Evolutionary conservation across 768 basidiomycete species (phyloP).

Genomic region (Amanita exitialis): DNA sequence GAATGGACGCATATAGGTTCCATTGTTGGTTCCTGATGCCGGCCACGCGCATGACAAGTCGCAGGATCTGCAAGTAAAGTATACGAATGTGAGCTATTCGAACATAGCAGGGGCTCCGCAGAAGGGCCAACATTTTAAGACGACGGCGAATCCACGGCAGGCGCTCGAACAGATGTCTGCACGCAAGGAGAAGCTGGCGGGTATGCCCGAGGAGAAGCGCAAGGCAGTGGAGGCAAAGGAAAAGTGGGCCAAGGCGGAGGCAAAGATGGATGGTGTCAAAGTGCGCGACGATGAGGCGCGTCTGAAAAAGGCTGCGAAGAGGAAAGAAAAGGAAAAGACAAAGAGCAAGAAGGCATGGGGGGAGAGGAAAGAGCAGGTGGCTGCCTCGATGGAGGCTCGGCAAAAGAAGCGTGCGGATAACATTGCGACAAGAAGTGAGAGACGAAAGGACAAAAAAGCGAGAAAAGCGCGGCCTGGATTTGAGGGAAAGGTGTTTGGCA

Average conservation of each 20-base stretch:
- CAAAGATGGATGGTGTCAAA: constrained; percentile 84
- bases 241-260: constrained; percentile 85
- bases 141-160: constrained; percentile 72
- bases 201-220: constrained; percentile 76
- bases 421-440: constrained; percentile 77
- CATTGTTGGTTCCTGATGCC: constrained; percentile 61
- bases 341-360: constrained; percentile 85
- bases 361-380: constrained; percentile 73
- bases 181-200: constrained; percentile 68
- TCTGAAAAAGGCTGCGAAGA: constrained; percentile 89
- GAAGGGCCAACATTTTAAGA: constrained; percentile 47
- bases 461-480: constrained; percentile 68
- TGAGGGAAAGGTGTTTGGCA: constrained; percentile 76
- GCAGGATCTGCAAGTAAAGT: constrained; percentile 25
- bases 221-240: constrained; percentile 73
- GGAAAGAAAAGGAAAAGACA: constrained; percentile 82
- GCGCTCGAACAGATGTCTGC: constrained; percentile 75
- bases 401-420: constrained; percentile 91
- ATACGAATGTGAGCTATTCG: constrained; percentile 66
- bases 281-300: constrained; percentile 77
- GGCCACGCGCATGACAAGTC: constrained; percentile 14
- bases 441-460: constrained; percentile 60
- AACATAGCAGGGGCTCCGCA: constrained; percentile 44
- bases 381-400: constrained; percentile 67
- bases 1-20: constrained; percentile 31